A percentile compares a stretch with the other conserved stretches of the same genome.
phyloP scores from a whole-genome alignment of 257 asterid genomes.

The Lithospermum erythrorhizon region DNA sequence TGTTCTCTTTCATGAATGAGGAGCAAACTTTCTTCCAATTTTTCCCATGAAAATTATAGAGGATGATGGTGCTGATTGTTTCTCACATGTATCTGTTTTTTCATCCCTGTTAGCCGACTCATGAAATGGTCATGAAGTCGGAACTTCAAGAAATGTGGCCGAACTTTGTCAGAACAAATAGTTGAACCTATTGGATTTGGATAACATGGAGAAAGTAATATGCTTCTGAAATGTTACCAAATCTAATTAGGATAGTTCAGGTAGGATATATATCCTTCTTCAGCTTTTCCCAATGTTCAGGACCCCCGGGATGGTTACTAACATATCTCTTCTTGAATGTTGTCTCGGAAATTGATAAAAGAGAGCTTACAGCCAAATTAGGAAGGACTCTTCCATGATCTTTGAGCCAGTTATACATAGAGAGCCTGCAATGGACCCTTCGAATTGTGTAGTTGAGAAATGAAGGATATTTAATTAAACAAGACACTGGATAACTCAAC shows the following conservation, averaged over 20 bases:
- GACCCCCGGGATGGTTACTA: constrained; percentile 46
- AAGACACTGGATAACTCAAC: constrained; percentile 39
- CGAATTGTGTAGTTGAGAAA: constrained; percentile 29
- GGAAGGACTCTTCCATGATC: constrained; percentile 30
- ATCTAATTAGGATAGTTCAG: not conserved
- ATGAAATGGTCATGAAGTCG: not conserved
- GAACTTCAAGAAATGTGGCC: not conserved
- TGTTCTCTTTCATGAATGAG: not conserved
- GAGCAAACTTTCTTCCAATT: not conserved
- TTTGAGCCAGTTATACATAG: constrained; percentile 57
- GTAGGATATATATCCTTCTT: constrained; percentile 23
- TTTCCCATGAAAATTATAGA: no score
- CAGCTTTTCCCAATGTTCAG: constrained; percentile 40
- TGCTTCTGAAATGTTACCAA: not conserved
- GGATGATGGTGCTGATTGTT: not conserved
- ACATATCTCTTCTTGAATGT: constrained; percentile 35
- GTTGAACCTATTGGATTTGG: no score
- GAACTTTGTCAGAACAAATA: no score
- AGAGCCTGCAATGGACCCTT: constrained; percentile 45
- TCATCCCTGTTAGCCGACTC: not conserved
- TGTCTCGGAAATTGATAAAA: constrained; percentile 43
- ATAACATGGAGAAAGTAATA: no score
- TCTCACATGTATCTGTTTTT: no score
- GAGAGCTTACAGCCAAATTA: constrained; percentile 53
- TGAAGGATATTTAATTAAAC: constrained; percentile 35